These are phyloP conservation scores for Solanum tarapatanum DNA, from an alignment of 257 asterid species.

Conservation along the genomic window DNA sequence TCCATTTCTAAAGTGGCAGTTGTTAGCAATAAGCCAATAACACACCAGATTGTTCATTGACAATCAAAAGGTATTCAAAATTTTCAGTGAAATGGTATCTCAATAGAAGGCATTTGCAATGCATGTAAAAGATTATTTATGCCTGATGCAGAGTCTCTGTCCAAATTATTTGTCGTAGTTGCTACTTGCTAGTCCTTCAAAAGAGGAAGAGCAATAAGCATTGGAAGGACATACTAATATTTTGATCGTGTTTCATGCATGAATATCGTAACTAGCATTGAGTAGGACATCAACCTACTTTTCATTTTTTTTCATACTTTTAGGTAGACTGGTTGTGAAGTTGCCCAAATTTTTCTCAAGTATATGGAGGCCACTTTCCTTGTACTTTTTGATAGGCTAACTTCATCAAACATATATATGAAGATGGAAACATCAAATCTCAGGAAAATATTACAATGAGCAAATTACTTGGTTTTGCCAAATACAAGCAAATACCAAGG, in stretches of 20 bases:
- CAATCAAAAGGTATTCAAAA: not conserved
- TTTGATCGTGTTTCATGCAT: not conserved
- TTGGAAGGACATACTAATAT: not conserved
- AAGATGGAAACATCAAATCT: not conserved
- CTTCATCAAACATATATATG: not conserved
- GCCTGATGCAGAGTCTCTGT: not conserved
- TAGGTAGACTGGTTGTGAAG: not conserved
- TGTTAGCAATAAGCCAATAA: not conserved
- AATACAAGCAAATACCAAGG: not conserved
- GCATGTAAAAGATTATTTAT: not conserved
- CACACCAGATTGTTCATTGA: not conserved
- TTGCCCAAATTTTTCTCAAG: not conserved
- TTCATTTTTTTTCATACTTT: not conserved
- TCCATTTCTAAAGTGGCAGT: not conserved
- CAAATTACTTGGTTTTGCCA: not conserved
- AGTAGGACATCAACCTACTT: not conserved
- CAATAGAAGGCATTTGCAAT: not conserved
- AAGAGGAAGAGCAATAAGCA: not conserved
- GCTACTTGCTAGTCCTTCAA: not conserved
- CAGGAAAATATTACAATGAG: not conserved
- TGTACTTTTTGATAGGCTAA: not conserved
- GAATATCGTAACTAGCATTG: not conserved
- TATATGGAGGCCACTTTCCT: not conserved
- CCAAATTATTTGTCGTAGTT: not conserved
- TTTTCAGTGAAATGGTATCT: not conserved